Evolutionary conservation across 2,329 filamentous ascomycete genomes (phyloP).

Genomic region (Cladosporium sp.): DNA sequence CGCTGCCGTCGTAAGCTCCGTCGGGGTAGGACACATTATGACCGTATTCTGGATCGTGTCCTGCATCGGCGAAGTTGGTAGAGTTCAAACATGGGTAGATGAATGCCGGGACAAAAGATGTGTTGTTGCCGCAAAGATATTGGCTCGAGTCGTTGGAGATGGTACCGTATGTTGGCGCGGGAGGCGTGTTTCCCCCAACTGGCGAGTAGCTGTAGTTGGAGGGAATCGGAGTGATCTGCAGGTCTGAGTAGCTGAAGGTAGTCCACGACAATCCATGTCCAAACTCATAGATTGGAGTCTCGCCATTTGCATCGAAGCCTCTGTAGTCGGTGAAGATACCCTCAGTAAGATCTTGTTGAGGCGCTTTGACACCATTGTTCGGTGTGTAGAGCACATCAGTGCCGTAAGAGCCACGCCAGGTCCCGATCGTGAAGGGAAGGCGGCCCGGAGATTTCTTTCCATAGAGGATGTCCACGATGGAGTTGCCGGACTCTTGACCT

Average conservation of each 20-base stretch:
- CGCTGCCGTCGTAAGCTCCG: conserved; percentile 32
- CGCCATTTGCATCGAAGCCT: conserved; percentile 72
- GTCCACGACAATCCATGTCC: conserved; percentile 84
- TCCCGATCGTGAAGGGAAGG: conserved; percentile 82
- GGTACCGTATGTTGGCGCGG: conserved; percentile 61
- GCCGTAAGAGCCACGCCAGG: conserved; percentile 70
- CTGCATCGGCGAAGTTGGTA: conserved; percentile 53
- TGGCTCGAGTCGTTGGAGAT: conserved; percentile 52
- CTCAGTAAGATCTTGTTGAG: conserved; percentile 79
- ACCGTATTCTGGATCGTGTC: conserved; percentile 57
- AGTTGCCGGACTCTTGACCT: conserved; percentile 51
- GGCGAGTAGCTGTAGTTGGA: conserved; percentile 51
- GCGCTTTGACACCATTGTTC: conserved; percentile 62
- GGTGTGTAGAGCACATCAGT: conserved; percentile 65
- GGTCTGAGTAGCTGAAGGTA: conserved; percentile 58
- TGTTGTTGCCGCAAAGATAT: conserved; percentile 56
- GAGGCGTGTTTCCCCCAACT: conserved; percentile 54
- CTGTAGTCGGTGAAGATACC: conserved; percentile 87
- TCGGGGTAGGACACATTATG: conserved; percentile 58
- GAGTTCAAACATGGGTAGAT: conserved; percentile 69
- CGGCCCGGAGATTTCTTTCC: conserved; percentile 74
- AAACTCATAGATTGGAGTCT: conserved; percentile 77
- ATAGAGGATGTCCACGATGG: conserved; percentile 73
- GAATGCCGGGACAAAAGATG: conserved; percentile 51
- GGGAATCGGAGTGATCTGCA: conserved; percentile 43